Evolutionary conservation across 257 asterid species (phyloP).

Genomic region (Solanum habrochaites): DNA sequence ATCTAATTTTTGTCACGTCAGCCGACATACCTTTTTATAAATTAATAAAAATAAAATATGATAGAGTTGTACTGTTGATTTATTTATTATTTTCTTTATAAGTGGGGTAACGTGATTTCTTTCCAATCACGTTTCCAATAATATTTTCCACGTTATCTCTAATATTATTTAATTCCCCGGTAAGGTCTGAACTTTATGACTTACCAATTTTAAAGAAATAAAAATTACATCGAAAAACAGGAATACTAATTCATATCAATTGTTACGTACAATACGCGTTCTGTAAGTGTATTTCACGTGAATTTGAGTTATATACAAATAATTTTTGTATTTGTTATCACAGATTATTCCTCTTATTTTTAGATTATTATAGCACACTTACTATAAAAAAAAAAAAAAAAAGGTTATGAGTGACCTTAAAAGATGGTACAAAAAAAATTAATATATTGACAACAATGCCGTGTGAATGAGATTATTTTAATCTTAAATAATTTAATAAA

Average conservation of each 20-base stretch:
- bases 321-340: neutral
- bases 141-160: slow-evolving; percentile 19
- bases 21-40: neutral
- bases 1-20: neutral
- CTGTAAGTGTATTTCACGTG: neutral
- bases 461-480: neutral
- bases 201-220: neutral
- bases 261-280: neutral
- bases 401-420: neutral
- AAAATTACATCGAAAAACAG: neutral
- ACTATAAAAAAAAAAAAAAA: neutral
- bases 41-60: neutral
- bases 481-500: neutral
- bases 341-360: neutral
- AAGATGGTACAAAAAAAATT: neutral
- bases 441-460: neutral
- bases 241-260: neutral
- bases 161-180: neutral
- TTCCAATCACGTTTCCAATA: neutral
- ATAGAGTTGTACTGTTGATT: neutral
- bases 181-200: neutral
- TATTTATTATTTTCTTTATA: neutral
- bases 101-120: neutral
- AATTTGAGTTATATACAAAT: neutral
- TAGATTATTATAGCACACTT: neutral